Base-by-base conservation (phyloP, 2,329 filamentous ascomycete genomes). In the Proliferodiscus dingleyae region DNA sequence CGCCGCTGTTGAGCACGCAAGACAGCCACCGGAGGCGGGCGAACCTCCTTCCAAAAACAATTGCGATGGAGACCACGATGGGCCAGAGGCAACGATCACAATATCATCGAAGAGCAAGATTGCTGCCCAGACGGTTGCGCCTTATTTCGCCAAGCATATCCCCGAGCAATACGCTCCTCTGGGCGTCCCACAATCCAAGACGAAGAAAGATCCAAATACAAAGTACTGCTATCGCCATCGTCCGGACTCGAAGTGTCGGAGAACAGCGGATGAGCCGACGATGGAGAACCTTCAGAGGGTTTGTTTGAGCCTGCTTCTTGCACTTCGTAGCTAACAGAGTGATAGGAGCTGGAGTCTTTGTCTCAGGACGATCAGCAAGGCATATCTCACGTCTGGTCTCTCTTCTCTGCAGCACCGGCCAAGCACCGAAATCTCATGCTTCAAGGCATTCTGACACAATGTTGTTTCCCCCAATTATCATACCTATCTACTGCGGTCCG, bases 341-440 rank as follows among this genome's bases (percentile, higher is more conserved):
- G 19, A 40, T 51, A 90, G 83, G 86, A 93, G 66, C 80, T 97
- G 42, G 86, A 91, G 58, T 82, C 78, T 37, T 77, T 96, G 26
- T 85, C 89, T 4, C 79, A 85, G 51, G 82, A 80, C 54, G 93
- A 98, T 64, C 89, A 95, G 68, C 89, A 96, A 68, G 90, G 87
- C 61, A 96, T 98, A 60, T 89, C 90, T 26, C 91, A 96, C 61
- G 90, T 97, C 45, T 98, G 93, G 93, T 95, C 91, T 0, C 75
- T 97, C 38, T 98, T 98, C 71, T 97, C 91, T 0, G 93, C 93
- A 30, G 90, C 93, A 0, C 93, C 93, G 0, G 79, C 89, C 8
- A 95, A 94, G 64, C 91, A 97, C 62, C 84, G 93, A 57, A 91
- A 95, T 53, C 77, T 98, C 49, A 97, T 98, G 87, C 77, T 98